Percentiles rank a stretch among this genome's conserved stretches.
These are phyloP conservation scores for Aspergillus pseudonomiae DNA, from an alignment of 2,329 filamentous ascomycete genomes.

Conservation along the genomic window DNA sequence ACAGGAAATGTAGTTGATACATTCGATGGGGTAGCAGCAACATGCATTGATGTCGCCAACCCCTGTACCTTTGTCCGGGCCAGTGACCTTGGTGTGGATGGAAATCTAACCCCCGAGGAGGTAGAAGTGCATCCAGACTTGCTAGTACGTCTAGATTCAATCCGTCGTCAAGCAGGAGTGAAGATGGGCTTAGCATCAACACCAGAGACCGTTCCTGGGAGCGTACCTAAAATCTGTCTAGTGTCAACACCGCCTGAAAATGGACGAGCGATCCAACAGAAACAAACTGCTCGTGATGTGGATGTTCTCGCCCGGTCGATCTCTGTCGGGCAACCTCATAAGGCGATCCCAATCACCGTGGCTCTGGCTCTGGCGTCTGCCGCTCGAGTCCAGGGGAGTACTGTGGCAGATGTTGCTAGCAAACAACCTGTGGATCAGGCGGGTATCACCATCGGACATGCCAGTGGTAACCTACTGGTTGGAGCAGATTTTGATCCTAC, in stretches of 20 bases:
- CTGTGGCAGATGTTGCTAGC: conserved; percentile 38
- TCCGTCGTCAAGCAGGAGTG: conserved; percentile 60
- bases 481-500: conserved; percentile 42
- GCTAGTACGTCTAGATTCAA: conserved; percentile 54
- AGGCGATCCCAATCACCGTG: conserved; percentile 59
- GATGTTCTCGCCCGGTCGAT: too few species aligned
- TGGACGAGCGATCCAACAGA: conserved; percentile 22
- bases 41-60: conserved; percentile 66
- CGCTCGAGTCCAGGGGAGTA: conserved; percentile 48
- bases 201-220: conserved; percentile 53
- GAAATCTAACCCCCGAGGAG: conserved; percentile 34
- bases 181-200: conserved; percentile 62
- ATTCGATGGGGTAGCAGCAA: conserved; percentile 55
- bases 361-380: conserved; percentile 56
- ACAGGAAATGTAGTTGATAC: conserved; percentile 60
- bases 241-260: conserved; percentile 42
- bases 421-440: conserved; percentile 32
- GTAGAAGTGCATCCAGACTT: conserved; percentile 48
- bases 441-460: conserved; percentile 49
- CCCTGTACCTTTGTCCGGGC: conserved; percentile 66
- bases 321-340: conserved; percentile 49
- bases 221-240: conserved; percentile 65
- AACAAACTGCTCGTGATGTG: too few species aligned
- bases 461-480: conserved; percentile 51
- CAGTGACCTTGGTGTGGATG: conserved; percentile 48